A percentile compares a stretch with the other conserved stretches of the same genome.
Evolutionary conservation across 2,329 filamentous ascomycete species (phyloP).

Genomic region (Cordyceps javanica): DNA sequence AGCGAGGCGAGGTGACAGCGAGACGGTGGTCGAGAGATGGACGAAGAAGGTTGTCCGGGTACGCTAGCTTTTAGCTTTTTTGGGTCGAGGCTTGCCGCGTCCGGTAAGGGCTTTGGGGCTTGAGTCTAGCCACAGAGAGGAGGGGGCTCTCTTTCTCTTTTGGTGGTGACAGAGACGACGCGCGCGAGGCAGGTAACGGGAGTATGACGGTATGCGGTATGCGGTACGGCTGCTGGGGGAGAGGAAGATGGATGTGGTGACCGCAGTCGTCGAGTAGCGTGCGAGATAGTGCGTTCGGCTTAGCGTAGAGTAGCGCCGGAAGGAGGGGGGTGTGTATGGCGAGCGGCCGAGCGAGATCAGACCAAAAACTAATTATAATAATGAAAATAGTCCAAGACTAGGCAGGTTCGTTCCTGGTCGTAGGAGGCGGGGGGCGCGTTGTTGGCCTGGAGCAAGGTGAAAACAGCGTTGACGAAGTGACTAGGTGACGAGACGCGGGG

Average conservation of each 20-base stretch:
- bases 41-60: conserved; percentile 1
- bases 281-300: background rate
- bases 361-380: background rate
- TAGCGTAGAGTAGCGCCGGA: conserved; percentile 7
- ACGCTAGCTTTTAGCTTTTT: conserved; percentile 11
- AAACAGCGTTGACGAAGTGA: background rate
- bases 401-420: background rate
- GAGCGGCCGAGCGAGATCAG: conserved; percentile 5
- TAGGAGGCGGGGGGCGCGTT: background rate
- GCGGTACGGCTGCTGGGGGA: background rate
- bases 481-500: background rate
- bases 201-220: conserved; percentile 1
- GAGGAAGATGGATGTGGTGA: too few relatives aligned
- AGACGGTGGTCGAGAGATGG: background rate
- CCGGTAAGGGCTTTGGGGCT: conserved; percentile 9
- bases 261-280: background rate
- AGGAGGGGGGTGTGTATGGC: background rate
- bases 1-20: background rate
- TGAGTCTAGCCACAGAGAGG: conserved; percentile 1
- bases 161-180: background rate
- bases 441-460: background rate
- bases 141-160: background rate
- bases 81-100: conserved; percentile 12
- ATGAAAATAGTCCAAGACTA: background rate
- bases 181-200: background rate